Evolutionary conservation across 441 rosid genomes (phyloP).

Genomic region (Arabidopsis hybrid): DNA sequence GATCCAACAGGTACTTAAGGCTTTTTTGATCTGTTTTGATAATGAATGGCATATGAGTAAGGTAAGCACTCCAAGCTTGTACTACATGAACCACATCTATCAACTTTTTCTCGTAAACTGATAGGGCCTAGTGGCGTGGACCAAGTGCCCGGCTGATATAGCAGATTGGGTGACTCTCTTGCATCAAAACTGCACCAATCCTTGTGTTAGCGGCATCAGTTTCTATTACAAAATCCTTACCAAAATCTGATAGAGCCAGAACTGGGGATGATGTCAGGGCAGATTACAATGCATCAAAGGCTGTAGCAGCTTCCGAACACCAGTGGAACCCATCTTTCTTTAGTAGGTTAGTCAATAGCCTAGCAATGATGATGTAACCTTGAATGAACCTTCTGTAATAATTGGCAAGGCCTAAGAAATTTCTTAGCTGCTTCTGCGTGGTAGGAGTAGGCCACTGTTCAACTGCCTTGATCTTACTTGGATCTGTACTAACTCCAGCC

Average conservation of each 20-base stretch:
- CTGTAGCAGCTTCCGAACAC: fast-evolving
- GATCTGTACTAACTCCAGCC: not conserved
- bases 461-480: not conserved
- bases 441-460: not conserved
- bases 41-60: not conserved
- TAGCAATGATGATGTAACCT: not conserved
- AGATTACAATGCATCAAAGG: fast-evolving
- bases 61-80: not conserved
- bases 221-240: too few species aligned
- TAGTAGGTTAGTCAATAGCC: not conserved
- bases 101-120: not conserved
- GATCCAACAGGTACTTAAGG: not conserved
- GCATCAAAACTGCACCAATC: too few species aligned
- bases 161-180: not conserved
- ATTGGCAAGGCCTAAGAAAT: not conserved
- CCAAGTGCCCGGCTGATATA: not conserved
- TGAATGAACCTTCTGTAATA: not conserved
- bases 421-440: not conserved
- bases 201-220: too few species aligned
- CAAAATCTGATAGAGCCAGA: fast-evolving
- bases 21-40: not conserved
- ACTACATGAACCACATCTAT: not conserved
- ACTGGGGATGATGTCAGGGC: not conserved
- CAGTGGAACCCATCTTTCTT: not conserved
- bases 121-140: fast-evolving